phyloP scores from a whole-genome alignment of 176 grass and related monocot genomes.

The Raddia distichophylla region DNA sequence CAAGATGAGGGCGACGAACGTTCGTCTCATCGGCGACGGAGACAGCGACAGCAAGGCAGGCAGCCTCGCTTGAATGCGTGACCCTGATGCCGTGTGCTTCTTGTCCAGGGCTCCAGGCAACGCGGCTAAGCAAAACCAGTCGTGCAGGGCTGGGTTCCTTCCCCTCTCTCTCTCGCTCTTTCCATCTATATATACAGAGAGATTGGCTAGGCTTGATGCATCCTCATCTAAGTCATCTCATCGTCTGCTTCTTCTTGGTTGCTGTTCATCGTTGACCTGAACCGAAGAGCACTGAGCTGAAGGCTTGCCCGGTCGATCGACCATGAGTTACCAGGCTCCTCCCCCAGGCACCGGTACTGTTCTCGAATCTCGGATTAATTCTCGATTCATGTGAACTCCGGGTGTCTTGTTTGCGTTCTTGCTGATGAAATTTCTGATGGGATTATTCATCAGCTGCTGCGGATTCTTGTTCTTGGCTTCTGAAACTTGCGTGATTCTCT shows the following conservation, averaged over 20 bases:
- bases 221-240: not conserved
- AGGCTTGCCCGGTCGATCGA: not conserved
- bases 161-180: not conserved
- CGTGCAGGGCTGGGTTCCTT: not conserved
- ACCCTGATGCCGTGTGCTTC: too few relatives aligned
- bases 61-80: too few relatives aligned
- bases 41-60: too few relatives aligned
- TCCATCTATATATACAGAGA: not conserved
- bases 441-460: not conserved
- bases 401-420: not conserved
- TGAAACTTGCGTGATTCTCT: not conserved
- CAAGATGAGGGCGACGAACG: too few relatives aligned
- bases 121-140: slow-evolving; percentile 11
- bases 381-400: too few relatives aligned
- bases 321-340: slow-evolving; percentile 40
- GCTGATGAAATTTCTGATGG: not conserved
- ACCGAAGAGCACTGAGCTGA: not conserved
- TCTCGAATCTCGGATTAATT: too few relatives aligned
- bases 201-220: not conserved
- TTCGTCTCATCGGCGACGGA: too few relatives aligned
- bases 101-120: not conserved
- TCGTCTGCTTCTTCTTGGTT: not conserved
- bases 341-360: not conserved
- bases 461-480: not conserved
- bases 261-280: not conserved